Percentiles rank a stretch among this genome's conserved stretches.
Evolutionary conservation across 2,329 filamentous ascomycete species (phyloP).

Genomic region (Epichloe scottii): DNA sequence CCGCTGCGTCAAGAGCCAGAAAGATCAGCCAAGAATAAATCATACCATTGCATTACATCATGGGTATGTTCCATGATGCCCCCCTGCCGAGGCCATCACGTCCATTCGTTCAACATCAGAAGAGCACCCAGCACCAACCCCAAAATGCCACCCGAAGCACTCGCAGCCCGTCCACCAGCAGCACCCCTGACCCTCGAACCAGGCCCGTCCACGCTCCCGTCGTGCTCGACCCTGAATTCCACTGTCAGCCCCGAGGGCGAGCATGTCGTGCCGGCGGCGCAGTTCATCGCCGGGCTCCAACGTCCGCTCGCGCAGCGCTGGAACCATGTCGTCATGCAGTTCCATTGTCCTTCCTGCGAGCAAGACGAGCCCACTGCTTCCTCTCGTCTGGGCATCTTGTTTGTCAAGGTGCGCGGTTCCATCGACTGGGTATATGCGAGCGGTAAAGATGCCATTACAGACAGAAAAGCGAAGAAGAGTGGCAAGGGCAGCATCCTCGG

Average conservation of each 20-base stretch:
- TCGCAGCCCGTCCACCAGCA: not conserved
- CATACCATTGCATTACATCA: too few species aligned
- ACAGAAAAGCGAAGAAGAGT: too few species aligned
- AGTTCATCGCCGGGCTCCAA: conserved; percentile 33
- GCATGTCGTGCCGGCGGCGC: conserved; percentile 33
- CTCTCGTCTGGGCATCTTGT: conserved; percentile 11
- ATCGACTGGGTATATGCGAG: not conserved
- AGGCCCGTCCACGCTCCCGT: conserved; percentile 10
- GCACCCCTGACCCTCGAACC: not conserved
- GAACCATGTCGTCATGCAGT: conserved; percentile 36
- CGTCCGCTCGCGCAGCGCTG: conserved; percentile 36
- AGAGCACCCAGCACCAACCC: not conserved
- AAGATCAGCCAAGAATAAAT: too few species aligned
- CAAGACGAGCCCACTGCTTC: conserved; percentile 27
- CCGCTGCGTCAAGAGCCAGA: not conserved
- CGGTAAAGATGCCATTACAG: not conserved
- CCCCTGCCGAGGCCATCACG: too few species aligned
- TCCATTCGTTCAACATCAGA: not conserved
- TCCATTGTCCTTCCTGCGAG: conserved; percentile 38
- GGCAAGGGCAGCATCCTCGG: too few species aligned
- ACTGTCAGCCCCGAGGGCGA: conserved; percentile 28
- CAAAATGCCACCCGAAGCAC: not conserved
- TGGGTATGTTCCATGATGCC: too few species aligned
- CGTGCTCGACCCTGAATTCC: conserved; percentile 25
- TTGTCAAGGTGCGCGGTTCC: not conserved